Base-by-base conservation (phyloP, 352 stramenopile species). In the Globisporangium yorkense region DNA sequence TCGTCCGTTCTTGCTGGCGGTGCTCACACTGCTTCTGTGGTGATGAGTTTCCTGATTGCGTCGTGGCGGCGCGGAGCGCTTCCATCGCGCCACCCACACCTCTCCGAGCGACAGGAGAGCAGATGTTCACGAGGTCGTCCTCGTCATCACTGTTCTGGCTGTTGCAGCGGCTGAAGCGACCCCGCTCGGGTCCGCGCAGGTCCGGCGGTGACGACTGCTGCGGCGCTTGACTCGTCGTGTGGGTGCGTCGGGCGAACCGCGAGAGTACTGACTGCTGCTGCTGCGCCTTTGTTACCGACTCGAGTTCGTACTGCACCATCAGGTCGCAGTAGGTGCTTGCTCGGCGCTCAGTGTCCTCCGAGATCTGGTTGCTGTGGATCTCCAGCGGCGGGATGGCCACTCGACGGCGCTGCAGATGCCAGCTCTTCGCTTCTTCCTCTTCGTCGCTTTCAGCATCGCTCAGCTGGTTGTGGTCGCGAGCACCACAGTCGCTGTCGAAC, bases 281-380 rank as follows among this genome's bases (percentile, higher is more conserved):
- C 29, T 56, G 64, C 8, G 57, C 39, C 49, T 70, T 61, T 37
- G 50, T 41, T n/a, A 75, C 31, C 2, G 56, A 68, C 29, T 69
- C 54, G 45, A 72, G 68, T 37, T 85, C 70, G 57, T 80, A 81
- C 8, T 54, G 56, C 50, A 77, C 61, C 55, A 74, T 69, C 6
- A 67, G 59, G 49, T 78, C 68, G 39, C 64, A 71, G 27, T 37
- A 61, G 27, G 72, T 53, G 55, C 71, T 80, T 50, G 41, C 10
- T 40, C 37, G 54, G 15, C 10, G 35, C 18, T 18, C 6, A 2
- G 21, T 41, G 21, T 46, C 20, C 31, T 57, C 48, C 27, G 20
- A 53, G 8, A 21, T 5, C 9, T 48, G 43, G n/a, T 48, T 48
- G 43, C 43, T 24, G 13, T 29, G n/a, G 3, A 43, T 5, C 37